A percentile compares a stretch with the other conserved stretches of the same genome.
Evolutionary conservation across 1,284 basidiomycete genomes (phyloP).

Genomic region (Sanguinoderma infundibulare): DNA sequence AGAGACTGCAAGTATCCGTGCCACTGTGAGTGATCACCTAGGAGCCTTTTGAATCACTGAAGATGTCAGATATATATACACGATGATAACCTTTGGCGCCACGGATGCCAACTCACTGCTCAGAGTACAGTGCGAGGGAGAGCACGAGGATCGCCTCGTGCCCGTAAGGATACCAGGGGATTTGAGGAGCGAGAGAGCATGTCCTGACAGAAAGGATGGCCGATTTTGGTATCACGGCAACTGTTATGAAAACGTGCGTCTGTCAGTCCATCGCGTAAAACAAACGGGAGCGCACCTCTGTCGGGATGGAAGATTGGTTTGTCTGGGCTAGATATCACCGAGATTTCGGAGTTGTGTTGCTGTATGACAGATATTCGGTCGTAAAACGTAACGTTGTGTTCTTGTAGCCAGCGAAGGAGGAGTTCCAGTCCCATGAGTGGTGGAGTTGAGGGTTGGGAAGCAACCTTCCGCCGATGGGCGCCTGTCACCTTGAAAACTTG

Average conservation of each 20-base stretch:
- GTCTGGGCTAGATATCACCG: neutral
- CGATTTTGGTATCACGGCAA: slow-evolving; percentile 67
- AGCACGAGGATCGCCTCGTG: slow-evolving; percentile 62
- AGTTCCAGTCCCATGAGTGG: too few species aligned
- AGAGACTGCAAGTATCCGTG: slow-evolving; percentile 71
- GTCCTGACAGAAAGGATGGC: slow-evolving; percentile 66
- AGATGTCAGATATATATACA: slow-evolving; percentile 6
- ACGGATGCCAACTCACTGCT: slow-evolving; percentile 54
- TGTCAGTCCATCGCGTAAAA: neutral
- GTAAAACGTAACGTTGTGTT: neutral
- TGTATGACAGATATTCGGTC: neutral
- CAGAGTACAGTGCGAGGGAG: slow-evolving; percentile 63
- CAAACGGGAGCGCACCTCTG: neutral
- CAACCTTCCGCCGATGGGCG: too few species aligned
- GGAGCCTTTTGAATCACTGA: slow-evolving; percentile 40
- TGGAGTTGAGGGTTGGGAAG: too few species aligned
- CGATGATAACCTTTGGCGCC: neutral
- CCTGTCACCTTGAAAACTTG: too few species aligned
- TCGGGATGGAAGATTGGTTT: neutral
- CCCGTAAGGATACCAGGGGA: slow-evolving; percentile 54
- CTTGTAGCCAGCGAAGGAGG: neutral
- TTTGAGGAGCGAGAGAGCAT: slow-evolving; percentile 43
- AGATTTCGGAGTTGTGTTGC: neutral
- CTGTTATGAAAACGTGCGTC: slow-evolving; percentile 38
- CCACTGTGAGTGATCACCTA: slow-evolving; percentile 59